phyloP scores from a whole-genome alignment of 257 asterid genomes.

The Verbena officinalis region DNA sequence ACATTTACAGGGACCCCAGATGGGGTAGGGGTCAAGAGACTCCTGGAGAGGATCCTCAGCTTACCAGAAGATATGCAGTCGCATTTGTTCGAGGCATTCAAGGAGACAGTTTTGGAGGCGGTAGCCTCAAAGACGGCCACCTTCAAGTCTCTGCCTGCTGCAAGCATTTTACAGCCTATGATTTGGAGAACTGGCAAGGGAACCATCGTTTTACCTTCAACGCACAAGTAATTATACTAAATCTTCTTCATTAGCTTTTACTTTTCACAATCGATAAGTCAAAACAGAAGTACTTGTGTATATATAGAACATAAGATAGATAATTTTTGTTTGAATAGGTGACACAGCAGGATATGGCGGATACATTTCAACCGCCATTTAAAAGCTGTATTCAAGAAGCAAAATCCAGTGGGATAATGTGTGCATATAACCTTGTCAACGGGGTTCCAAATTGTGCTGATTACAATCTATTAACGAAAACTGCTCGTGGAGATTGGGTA shows the following conservation, averaged over 20 bases:
- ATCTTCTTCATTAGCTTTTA: not conserved
- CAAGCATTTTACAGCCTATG: conserved; percentile 78
- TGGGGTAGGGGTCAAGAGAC: conserved; percentile 93
- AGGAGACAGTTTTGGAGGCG: conserved; percentile 70
- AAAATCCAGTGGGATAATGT: conserved; percentile 49
- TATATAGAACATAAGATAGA: too few species aligned
- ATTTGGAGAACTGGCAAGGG: conserved; percentile 69
- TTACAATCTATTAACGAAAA: conserved; percentile 47
- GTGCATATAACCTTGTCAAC: conserved; percentile 52
- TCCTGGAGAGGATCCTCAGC: conserved; percentile 72
- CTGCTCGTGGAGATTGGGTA: conserved; percentile 70
- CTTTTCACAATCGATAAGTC: too few species aligned
- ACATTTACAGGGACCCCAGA: conserved; percentile 77
- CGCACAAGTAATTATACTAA: conserved; percentile 50
- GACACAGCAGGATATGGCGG: conserved; percentile 52
- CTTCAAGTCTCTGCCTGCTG: conserved; percentile 79
- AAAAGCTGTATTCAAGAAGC: conserved; percentile 46
- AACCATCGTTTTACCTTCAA: conserved; percentile 54
- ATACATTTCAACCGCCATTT: conserved; percentile 58
- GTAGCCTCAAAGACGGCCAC: conserved; percentile 40
- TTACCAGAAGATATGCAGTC: conserved; percentile 56
- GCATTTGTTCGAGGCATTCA: conserved; percentile 77
- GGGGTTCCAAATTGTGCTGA: conserved; percentile 55
- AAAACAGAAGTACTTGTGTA: too few species aligned
- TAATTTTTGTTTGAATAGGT: conserved; percentile 33